Percentiles rank a stretch among this genome's conserved stretches.
phyloP scores from a whole-genome alignment of 2,329 filamentous ascomycete genomes.

The Colletotrichum orchidophilum region DNA sequence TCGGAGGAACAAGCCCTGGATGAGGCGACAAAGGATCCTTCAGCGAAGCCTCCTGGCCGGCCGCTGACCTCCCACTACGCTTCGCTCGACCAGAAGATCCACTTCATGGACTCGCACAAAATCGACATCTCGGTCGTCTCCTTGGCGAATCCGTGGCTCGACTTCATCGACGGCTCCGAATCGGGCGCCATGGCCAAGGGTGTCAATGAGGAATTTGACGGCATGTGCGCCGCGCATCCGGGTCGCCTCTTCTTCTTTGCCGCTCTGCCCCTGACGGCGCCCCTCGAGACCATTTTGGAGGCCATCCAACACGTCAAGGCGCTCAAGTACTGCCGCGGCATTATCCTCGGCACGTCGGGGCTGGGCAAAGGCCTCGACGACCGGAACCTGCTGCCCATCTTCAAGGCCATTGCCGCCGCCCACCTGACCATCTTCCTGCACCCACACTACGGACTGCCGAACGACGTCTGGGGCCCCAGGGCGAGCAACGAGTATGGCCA shows the following conservation, averaged over 20 bases:
- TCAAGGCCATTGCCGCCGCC: constrained; percentile 72
- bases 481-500: constrained; percentile 79
- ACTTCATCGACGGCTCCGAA: constrained; percentile 74
- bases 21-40: constrained; percentile 62
- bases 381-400: constrained; percentile 74
- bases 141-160: constrained; percentile 93
- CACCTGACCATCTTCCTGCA: constrained; percentile 82
- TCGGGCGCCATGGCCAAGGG: constrained; percentile 70
- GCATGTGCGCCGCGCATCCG: constrained; percentile 72
- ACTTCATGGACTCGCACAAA: constrained; percentile 86
- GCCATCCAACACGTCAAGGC: constrained; percentile 71
- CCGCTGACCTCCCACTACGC: constrained; percentile 87
- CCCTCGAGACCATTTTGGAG: constrained; percentile 66
- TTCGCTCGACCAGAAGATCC: constrained; percentile 80
- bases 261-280: constrained; percentile 79
- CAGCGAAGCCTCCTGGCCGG: constrained; percentile 73
- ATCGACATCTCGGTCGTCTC: constrained; percentile 89
- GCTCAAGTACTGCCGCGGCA: constrained; percentile 78
- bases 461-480: constrained; percentile 80
- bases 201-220: constrained; percentile 82
- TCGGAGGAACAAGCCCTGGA: constrained; percentile 57
- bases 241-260: constrained; percentile 85
- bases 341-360: constrained; percentile 88
- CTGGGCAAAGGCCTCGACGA: constrained; percentile 86
- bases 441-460: constrained; percentile 89